A percentile compares a stretch with the other conserved stretches of the same genome.
phyloP scores from a whole-genome alignment of 1,284 basidiomycete genomes.

The Amylostereum chailletii region DNA sequence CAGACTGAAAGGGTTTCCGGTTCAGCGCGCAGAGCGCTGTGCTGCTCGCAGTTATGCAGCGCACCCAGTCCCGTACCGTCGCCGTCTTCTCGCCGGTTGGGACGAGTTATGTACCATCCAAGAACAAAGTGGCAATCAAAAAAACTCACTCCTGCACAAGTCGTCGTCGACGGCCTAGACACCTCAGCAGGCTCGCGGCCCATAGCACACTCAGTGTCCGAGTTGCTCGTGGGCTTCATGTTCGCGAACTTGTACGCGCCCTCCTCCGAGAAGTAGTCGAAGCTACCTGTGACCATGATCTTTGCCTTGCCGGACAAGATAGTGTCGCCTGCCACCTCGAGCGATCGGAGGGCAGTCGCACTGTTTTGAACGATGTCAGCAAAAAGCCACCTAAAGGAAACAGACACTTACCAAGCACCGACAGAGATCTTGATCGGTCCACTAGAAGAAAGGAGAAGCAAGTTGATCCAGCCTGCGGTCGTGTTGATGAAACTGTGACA shows the following conservation, averaged over 20 bases:
- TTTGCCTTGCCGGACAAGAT: conserved; percentile 95
- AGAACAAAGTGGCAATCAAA: conserved; percentile 4
- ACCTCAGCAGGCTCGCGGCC: conserved; percentile 98
- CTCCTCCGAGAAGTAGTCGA: conserved; percentile 96
- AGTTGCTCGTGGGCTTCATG: conserved; percentile 99
- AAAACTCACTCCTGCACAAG: conserved; percentile 74
- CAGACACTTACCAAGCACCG: conserved; percentile 76
- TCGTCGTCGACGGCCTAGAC: conserved; percentile 95
- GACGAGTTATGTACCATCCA: no score
- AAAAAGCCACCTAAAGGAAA: conserved; percentile 45
- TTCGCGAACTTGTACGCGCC: conserved; percentile 97
- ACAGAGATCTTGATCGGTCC: conserved; percentile 99
- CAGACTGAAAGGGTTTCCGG: no score
- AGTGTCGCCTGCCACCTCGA: conserved; percentile 97
- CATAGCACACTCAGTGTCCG: conserved; percentile 95
- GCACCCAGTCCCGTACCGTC: no score
- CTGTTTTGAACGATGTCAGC: conserved; percentile 45
- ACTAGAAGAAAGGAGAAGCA: conserved; percentile 87
- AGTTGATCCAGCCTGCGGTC: conserved; percentile 95
- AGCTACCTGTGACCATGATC: conserved; percentile 98
- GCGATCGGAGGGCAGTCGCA: conserved; percentile 93
- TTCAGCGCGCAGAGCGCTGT: no score
- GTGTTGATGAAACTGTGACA: conserved; percentile 86
- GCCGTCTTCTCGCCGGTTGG: no score
- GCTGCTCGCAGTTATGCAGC: no score